A percentile compares a stretch with the other conserved stretches of the same genome.
Evolutionary conservation across 345 rosid genomes (phyloP).

Genomic region (Psidium friedrichsthalianum): DNA sequence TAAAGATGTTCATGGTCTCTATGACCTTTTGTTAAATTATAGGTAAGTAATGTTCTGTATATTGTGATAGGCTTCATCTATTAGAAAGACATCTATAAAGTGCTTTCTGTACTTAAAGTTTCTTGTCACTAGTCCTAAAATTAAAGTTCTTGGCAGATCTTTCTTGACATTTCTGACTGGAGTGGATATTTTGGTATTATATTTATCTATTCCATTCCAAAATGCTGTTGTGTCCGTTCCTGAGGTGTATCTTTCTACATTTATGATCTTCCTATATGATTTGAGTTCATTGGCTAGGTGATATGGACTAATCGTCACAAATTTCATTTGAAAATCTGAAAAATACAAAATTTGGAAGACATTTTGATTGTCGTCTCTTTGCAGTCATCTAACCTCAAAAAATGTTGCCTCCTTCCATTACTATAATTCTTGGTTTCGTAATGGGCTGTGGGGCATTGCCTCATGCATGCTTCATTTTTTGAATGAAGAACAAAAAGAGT

Average conservation of each 20-base stretch:
- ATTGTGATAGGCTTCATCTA: neutral
- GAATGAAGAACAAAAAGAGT: constrained; percentile 42
- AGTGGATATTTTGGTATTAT: constrained; percentile 62
- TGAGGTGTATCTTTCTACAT: constrained; percentile 37
- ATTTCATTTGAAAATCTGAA: neutral
- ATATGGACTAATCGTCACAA: neutral
- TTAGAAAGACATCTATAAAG: neutral
- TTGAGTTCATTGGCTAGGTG: neutral
- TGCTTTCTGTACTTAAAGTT: neutral
- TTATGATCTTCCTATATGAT: neutral
- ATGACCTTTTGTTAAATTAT: constrained; percentile 79
- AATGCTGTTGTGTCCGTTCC: constrained; percentile 81
- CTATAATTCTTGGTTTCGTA: too few relatives aligned
- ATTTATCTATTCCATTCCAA: constrained; percentile 69
- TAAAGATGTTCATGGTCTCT: constrained; percentile 63
- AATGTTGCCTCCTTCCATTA: neutral
- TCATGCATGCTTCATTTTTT: constrained; percentile 61
- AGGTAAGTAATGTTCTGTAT: constrained; percentile 26
- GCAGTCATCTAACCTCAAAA: neutral
- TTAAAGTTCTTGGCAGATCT: constrained; percentile 38
- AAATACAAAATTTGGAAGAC: neutral
- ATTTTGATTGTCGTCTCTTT: neutral
- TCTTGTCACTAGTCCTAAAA: neutral
- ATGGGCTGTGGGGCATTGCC: constrained; percentile 75
- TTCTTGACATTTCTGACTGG: constrained; percentile 51